Base-by-base conservation (phyloP, 305 asterid species). In the Ilex paraguariensis region DNA sequence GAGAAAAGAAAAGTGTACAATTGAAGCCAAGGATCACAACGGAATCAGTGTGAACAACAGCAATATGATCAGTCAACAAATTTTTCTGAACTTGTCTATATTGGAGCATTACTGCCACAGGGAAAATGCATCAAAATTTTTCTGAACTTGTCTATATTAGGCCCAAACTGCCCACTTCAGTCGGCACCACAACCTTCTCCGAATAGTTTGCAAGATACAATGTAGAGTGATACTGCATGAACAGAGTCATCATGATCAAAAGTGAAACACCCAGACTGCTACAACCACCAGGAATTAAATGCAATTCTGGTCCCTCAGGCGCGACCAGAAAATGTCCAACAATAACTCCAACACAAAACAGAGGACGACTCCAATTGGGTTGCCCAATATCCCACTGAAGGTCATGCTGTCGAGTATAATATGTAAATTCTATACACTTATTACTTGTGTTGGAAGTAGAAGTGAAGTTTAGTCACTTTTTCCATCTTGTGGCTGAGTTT, bases 161-260 rank as follows among this genome's bases (percentile, higher is more conserved):
- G 97, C 1, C 99, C 97, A 69, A 93, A 90, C 70, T 81, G 90
- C 60, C 99, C 13, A 93, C 99, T 61, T 86, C 86, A 0, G 92
- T 87, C 14, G 99, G 97, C 60, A 84, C 97, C 56, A 90, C 97
- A 55, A 93, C 95, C 77, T 87, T 90, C 81, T 86, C 95, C 7
- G 97, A 93, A 64, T 93, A 93, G 74, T 93, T 93, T 1, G 99
- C 91, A 81, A 93, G 67, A 75, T 93, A 90, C 76, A 80, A 62
- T 0, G 94, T 80, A 14, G 97, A 81, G 53, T 84, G 84, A 60
- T 93, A 87, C 77, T 93, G 99, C 90, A 84, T 80, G 60, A 83
- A 83, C 56, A 87, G 62, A 0, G 95, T 68, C 75, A 69, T 1
- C 63, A 75, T 54, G 52, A 93, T 81, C 81, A 90, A 66, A 56